Evolutionary conservation across 306 rosid species (phyloP), one percentile per base, ranked within the genome.

Genomic region (Herpetospermum pedunculosum): DNA sequence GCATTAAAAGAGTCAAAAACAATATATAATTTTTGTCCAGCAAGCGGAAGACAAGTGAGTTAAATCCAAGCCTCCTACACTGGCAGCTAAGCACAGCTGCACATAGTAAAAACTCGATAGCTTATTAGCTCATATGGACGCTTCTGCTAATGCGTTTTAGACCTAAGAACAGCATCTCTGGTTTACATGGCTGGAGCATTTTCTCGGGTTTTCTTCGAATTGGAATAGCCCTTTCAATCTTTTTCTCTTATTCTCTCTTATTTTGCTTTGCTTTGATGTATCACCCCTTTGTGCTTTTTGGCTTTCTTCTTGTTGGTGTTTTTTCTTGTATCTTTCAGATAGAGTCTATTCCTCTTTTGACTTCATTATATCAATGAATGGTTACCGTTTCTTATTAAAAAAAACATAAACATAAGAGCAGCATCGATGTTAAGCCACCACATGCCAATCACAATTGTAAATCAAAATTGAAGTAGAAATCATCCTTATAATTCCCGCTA

Each of bases 11-110:
- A 28, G 13, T 14, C 73, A 21, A 25, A 41, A 13, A 43, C 37
- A 25, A 23, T 41, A n/a, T 19, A 41, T 21, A 35, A 35, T 21
- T 37, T 34, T 35, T 19, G 15, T 21, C 30, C 21, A 64, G 71
- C 30, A 37, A 64, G 71, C 30, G 71, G 71, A 64, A 64, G 71
- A 23, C 48, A 62, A 8, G 43, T n/a, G 46, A 34, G 70, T 62
- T 30, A 60, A 30, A 32, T 32, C 43, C 43, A 60, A 60, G 43
- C 3, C 37, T 15, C 25, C 68, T 30, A 63, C 70, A 63, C 2
- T 35, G 47, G 23, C 14, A 35, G 15, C 47, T 35, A 34, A 37
- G 29, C 30, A 21, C 16, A 11, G 48, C 48, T 35, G 70, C 48
- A 37, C 70, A 19, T 3, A 35, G 46, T 8, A 16, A 9, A n/a